phyloP scores from a whole-genome alignment of 306 rosid species.

The Dicorynia guianensis region DNA sequence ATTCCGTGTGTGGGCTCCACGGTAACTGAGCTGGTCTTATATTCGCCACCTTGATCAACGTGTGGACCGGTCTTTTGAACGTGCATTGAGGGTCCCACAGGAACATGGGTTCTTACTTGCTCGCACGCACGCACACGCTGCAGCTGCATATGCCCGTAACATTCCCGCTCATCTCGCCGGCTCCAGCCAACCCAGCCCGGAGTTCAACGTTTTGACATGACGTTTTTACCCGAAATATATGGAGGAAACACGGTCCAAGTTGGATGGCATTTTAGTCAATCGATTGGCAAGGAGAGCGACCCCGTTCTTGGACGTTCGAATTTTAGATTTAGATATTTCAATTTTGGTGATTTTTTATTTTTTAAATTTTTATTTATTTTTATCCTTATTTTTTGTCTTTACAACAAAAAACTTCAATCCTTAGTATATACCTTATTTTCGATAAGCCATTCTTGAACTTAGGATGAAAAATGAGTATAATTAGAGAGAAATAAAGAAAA shows the following conservation, averaged over 20 bases:
- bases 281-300: not conserved
- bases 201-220: not conserved
- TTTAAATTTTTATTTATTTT: too few species aligned
- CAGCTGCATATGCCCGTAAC: not conserved
- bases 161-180: slow-evolving; percentile 47
- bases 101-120: slow-evolving; percentile 43
- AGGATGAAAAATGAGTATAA: too few species aligned
- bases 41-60: slow-evolving; percentile 56
- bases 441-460: too few species aligned
- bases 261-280: not conserved
- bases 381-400: too few species aligned
- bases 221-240: not conserved
- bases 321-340: too few species aligned
- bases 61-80: slow-evolving; percentile 56
- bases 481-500: too few species aligned
- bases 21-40: slow-evolving; percentile 23
- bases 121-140: slow-evolving; percentile 43
- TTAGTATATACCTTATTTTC: too few species aligned
- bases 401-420: too few species aligned
- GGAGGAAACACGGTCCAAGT: not conserved
- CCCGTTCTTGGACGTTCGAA: too few species aligned
- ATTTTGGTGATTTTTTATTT: too few species aligned
- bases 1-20: slow-evolving; percentile 56
- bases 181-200: slow-evolving; percentile 41
- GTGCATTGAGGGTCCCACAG: slow-evolving; percentile 50